Base-by-base conservation (phyloP, 2,329 filamentous ascomycete species). In the Alternaria atra region DNA sequence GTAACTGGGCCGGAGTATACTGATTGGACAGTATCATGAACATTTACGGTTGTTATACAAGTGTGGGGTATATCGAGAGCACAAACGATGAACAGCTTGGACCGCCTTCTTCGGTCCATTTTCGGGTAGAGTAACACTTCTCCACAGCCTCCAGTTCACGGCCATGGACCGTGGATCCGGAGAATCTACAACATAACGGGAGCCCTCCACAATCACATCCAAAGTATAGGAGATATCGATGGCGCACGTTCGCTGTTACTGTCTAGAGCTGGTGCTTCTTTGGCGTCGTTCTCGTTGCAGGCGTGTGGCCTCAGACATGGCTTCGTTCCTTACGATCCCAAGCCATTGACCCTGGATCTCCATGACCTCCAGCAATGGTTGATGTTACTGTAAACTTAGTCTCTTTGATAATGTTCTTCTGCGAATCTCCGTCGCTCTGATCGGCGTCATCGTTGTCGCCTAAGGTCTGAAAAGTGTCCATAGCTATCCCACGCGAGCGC, bases 341-440 rank as follows among this genome's bases (percentile, higher is more conserved):
- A 40, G 25, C 8, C 42, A 39, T 39, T 6, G 13, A 32, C 13
- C 25, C 40, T 13, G 13, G 46, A n/a, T 47, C 42, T 25, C 27
- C 6, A 20, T 23, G 37, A 8, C 50, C 42, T 43, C 35, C 56
- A 47, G 47, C 47, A 35, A 37, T 43, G 10, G 12, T 44, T 6
- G 63, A 61, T 6, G 61, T 67, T 6, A 69, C 59, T 6, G 57
- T 63, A 12, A 66, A 70, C 47, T 58, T 62, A 0, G 77, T 80
- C 58, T 79, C 75, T 63, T 80, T 80, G 55, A 80, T 60, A 25
- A 80, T 80, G n/a, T 80, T 74, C 59, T 75, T 79, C 65, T 79
- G 73, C 52, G 77, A 79, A 43, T 79, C 76, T 5, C 66, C 70
- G 48, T 72, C 68, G 6, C 58, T 65, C 20, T 62, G 52, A 20